These are phyloP conservation scores for Cystofilobasidium ferigula DNA, from an alignment of 768 basidiomycete genomes.

Conservation along the genomic window DNA sequence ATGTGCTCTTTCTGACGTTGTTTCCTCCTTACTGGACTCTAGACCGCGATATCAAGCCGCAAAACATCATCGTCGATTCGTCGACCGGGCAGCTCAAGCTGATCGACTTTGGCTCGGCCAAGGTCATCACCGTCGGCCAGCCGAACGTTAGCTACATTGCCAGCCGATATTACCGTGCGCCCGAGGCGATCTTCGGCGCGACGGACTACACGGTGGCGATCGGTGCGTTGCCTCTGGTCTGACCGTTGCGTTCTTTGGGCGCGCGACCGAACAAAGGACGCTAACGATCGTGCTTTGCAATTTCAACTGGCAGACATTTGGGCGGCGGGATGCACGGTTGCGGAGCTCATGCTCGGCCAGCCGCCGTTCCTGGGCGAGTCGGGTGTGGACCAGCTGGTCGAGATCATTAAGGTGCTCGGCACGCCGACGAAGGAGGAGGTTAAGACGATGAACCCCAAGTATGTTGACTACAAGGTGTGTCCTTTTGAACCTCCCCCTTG, in stretches of 20 bases:
- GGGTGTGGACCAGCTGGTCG: constrained; percentile 96
- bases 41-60: constrained; percentile 97
- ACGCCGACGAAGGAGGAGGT: constrained; percentile 98
- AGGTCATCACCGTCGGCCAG: constrained; percentile 93
- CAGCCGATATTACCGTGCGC: constrained; percentile 96
- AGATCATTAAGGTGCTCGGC: constrained; percentile 98
- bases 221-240: constrained; percentile 49
- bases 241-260: background rate
- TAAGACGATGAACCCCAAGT: constrained; percentile 99
- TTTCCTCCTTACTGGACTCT: background rate
- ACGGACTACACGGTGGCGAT: constrained; percentile 99
- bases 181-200: constrained; percentile 97
- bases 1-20: background rate
- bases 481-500: background rate
- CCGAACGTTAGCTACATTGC: constrained; percentile 99
- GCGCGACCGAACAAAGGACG: no score
- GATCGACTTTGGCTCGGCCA: constrained; percentile 97
- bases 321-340: constrained; percentile 99
- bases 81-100: constrained; percentile 91
- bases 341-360: constrained; percentile 96
- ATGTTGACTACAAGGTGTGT: background rate
- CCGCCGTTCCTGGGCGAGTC: constrained; percentile 97
- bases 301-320: constrained; percentile 65
- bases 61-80: constrained; percentile 93
- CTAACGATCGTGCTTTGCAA: background rate